Percentiles rank a stretch among this genome's conserved stretches.
phyloP scores from a whole-genome alignment of 768 basidiomycete species.

The Russula vinacea region DNA sequence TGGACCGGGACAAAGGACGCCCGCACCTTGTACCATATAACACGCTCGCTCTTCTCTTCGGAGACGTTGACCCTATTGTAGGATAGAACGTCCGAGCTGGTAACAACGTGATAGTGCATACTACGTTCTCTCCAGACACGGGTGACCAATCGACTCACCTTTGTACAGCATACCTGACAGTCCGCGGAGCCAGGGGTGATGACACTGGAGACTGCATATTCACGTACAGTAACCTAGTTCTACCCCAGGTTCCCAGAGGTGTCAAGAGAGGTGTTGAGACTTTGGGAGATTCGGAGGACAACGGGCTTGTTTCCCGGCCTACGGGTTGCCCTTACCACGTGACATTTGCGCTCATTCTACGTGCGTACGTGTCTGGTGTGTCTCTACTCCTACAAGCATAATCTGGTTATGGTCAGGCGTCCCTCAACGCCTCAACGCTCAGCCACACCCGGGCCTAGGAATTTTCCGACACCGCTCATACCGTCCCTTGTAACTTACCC shows the following conservation, averaged over 20 bases:
- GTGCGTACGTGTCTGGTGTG: too few species aligned
- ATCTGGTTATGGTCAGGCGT: too few species aligned
- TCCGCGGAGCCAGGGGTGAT: neutral
- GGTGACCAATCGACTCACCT: slow-evolving; percentile 13
- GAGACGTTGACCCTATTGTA: slow-evolving; percentile 65
- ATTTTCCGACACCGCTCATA: too few species aligned
- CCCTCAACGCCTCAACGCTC: too few species aligned
- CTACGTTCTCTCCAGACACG: neutral
- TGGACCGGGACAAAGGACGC: neutral
- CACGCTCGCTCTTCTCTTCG: slow-evolving; percentile 52
- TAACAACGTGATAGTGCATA: neutral
- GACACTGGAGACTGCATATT: slow-evolving; percentile 2
- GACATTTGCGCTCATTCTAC: too few species aligned
- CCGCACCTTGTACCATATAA: slow-evolving; percentile 73
- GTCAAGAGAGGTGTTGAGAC: neutral
- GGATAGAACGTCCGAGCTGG: slow-evolving; percentile 69
- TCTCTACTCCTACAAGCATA: too few species aligned
- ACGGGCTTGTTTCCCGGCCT: too few species aligned
- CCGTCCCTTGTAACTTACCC: neutral
- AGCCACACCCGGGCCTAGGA: too few species aligned
- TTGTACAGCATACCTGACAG: slow-evolving; percentile 16
- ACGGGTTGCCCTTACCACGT: too few species aligned
- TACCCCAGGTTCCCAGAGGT: too few species aligned
- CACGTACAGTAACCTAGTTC: neutral
- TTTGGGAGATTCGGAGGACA: neutral